Evolutionary conservation across 2,329 filamentous ascomycete genomes (phyloP).

Genomic region (Penicillium verrucosum): DNA sequence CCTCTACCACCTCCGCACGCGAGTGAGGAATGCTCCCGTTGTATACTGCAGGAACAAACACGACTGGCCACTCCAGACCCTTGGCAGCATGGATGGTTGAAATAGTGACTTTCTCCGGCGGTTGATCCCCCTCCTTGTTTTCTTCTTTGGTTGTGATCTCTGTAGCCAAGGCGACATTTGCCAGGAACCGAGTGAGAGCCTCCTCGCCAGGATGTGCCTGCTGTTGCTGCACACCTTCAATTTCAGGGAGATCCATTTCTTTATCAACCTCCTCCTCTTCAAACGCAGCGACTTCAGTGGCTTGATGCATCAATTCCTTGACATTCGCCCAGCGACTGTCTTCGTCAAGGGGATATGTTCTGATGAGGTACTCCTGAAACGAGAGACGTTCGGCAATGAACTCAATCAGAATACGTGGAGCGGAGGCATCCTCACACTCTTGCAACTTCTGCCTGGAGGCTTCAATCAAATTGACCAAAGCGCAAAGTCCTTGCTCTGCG

Average conservation of each 20-base stretch:
- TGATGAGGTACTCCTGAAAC: conserved; percentile 71
- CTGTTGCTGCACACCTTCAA: conserved; percentile 69
- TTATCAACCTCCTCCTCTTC: conserved; percentile 53
- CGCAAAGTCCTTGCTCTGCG: conserved; percentile 56
- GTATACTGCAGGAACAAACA: conserved; percentile 88
- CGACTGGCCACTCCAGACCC: conserved; percentile 91
- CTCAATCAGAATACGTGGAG: conserved; percentile 51
- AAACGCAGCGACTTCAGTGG: conserved; percentile 62
- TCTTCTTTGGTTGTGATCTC: conserved; percentile 57
- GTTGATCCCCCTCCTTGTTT: conserved; percentile 54
- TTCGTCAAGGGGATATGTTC: conserved; percentile 68
- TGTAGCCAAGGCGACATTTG: conserved; percentile 82
- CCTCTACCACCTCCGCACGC: conserved; percentile 77
- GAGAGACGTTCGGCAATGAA: conserved; percentile 62
- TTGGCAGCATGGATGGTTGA: conserved; percentile 97
- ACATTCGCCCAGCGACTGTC: conserved; percentile 84
- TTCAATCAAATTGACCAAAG: conserved; percentile 60
- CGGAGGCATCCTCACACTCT: conserved; percentile 39
- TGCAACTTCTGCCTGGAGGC: conserved; percentile 55
- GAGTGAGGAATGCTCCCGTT: conserved; percentile 88
- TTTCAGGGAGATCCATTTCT: conserved; percentile 56
- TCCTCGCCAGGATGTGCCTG: conserved; percentile 53
- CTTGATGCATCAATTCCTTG: conserved; percentile 78
- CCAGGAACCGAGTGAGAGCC: conserved; percentile 74
- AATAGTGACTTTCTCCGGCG: conserved; percentile 67